Conservation (phyloP, 2,329 filamentous ascomycete genomes). For the Cytospora piceicola region DNA sequence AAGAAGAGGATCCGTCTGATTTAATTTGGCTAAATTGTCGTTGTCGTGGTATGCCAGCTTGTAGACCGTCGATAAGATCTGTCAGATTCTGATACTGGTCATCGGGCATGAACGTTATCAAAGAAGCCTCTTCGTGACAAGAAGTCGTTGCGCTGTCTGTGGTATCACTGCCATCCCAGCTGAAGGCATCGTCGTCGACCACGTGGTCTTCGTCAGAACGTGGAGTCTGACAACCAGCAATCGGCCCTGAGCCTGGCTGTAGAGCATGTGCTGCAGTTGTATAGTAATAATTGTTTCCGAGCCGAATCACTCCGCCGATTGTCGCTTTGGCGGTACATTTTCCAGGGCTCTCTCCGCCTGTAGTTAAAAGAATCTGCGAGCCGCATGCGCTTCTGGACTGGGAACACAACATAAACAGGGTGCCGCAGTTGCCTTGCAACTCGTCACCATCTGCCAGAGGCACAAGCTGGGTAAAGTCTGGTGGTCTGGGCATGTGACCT, state of each 20-base stretch:
- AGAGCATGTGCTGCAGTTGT: constrained; percentile 17
- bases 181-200: background rate
- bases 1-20: background rate
- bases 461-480: constrained; percentile 5
- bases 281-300: constrained; percentile 3
- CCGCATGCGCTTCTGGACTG: constrained; percentile 2
- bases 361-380: background rate
- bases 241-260: no score
- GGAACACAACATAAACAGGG: background rate
- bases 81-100: no score
- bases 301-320: constrained; percentile 17
- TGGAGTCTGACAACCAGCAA: no score
- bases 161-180: background rate
- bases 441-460: background rate
- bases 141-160: background rate
- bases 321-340: background rate
- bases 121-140: no score
- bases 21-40: background rate
- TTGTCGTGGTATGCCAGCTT: background rate
- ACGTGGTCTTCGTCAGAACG: background rate
- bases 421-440: no score
- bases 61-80: background rate
- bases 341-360: background rate
- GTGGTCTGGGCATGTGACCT: background rate
- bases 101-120: background rate